Conservation (phyloP, 2,329 filamentous ascomycete species). For the Geosmithia putterillii region DNA sequence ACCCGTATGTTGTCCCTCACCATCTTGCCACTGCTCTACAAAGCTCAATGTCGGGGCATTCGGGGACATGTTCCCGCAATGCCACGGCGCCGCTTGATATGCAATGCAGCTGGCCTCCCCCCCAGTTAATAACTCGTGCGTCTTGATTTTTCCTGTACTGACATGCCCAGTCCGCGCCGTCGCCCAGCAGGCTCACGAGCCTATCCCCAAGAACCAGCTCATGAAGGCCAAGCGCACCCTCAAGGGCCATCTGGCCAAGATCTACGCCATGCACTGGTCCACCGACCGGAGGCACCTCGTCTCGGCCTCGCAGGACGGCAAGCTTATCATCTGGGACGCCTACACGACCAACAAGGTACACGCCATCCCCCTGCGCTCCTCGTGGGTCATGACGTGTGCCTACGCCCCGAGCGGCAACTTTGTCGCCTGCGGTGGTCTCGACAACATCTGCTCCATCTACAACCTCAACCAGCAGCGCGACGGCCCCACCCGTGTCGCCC, state of each 20-base stretch:
- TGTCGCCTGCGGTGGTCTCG: slow-evolving; percentile 93
- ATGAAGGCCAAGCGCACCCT: slow-evolving; percentile 97
- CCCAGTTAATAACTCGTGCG: no score
- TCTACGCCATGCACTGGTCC: slow-evolving; percentile 99
- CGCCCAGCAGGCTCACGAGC: slow-evolving; percentile 82
- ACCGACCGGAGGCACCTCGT: slow-evolving; percentile 95
- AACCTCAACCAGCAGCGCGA: slow-evolving; percentile 90
- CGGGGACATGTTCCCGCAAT: no score
- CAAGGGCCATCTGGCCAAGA: slow-evolving; percentile 97
- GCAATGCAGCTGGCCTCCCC: no score
- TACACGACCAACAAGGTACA: slow-evolving; percentile 99
- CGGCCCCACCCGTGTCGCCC: slow-evolving; percentile 90
- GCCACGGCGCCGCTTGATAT: no score
- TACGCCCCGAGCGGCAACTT: slow-evolving; percentile 98
- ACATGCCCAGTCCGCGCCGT: slow-evolving; percentile 79
- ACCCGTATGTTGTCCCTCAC: slow-evolving; percentile 67
- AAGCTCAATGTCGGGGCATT: no score
- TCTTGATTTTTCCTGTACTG: slow-evolving; percentile 1
- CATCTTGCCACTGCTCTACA: no score
- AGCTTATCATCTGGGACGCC: slow-evolving; percentile 99
- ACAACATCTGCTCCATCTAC: slow-evolving; percentile 99
- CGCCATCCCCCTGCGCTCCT: slow-evolving; percentile 91
- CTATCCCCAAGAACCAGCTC: slow-evolving; percentile 76
- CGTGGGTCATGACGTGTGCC: slow-evolving; percentile 99
- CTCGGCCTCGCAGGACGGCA: slow-evolving; percentile 95